Evolutionary conservation across 2,329 filamentous ascomycete genomes (phyloP).

Genomic region (Dothidotthia symphoricarpi): DNA sequence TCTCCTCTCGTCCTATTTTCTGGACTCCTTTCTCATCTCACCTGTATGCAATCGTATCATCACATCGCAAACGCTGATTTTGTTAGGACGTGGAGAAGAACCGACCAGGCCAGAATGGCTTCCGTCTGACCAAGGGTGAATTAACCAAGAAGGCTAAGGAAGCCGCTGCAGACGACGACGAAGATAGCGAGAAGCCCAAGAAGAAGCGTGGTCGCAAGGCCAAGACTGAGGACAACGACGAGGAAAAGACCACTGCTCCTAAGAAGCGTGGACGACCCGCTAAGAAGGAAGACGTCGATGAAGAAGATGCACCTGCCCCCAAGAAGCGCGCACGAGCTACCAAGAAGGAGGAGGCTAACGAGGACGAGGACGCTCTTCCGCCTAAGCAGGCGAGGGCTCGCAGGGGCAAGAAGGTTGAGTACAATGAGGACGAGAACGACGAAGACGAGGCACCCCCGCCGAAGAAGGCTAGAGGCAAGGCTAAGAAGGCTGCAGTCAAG

Average conservation of each 20-base stretch:
- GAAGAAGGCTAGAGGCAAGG: constrained; percentile 16
- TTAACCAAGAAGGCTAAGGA: constrained; percentile 32
- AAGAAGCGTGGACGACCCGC: constrained; percentile 32
- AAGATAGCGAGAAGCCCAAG: constrained; percentile 39
- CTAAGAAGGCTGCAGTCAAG: constrained; percentile 28
- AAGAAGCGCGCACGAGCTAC: constrained; percentile 31
- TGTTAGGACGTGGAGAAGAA: constrained; percentile 72
- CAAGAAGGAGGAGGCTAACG: constrained; percentile 24
- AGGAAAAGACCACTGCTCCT: constrained; percentile 30
- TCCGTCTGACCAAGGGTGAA: constrained; percentile 47
- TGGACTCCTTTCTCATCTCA: too few relatives aligned
- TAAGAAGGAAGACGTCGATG: constrained; percentile 31
- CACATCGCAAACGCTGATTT: constrained; percentile 7
- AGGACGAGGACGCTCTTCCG: constrained; percentile 31
- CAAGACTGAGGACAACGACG: constrained; percentile 31
- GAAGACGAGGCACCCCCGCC: constrained; percentile 24
- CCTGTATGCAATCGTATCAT: too few relatives aligned
- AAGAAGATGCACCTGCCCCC: constrained; percentile 28
- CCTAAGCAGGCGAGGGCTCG: constrained; percentile 32
- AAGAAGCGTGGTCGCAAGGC: constrained; percentile 43
- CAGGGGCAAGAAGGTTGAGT: constrained; percentile 26
- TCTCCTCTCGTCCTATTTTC: too few relatives aligned
- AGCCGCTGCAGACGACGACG: constrained; percentile 21
- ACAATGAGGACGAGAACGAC: constrained; percentile 28
- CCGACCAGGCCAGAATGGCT: constrained; percentile 63